Evolutionary conservation across 106 monocot genomes (phyloP), one percentile per base, ranked within the genome.

Genomic region (Gastrodia elata): DNA sequence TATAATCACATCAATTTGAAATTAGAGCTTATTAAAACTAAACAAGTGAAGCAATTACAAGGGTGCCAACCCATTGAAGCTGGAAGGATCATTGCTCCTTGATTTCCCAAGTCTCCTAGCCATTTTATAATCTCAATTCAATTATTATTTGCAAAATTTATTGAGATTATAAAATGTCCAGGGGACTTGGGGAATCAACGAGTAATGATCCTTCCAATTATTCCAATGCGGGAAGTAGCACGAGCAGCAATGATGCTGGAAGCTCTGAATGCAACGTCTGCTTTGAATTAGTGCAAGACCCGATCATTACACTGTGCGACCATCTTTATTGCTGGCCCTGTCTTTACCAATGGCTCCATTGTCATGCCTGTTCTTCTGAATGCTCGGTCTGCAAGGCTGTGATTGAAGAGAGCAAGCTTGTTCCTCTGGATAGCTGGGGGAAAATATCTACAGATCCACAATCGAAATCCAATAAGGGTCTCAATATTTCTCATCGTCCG

Each of bases 251-350:
- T 43, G 81, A 80, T 27, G 78, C 84, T 6, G 90, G 83, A 0
- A 82, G 77, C 33, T 94, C 90, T 37, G 85, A 87, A 48, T 90
- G 94, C 86, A 94, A 94, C 85, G 86, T 94, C 38, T 94, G 94
- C 76, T 84, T 90, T 25, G 94, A 94, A 18, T 69, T 86, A 28
- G 86, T 90, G 0, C 90, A 88, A 70, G 94, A 94, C 8, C 90
- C 88, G 2, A 81, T 94, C 9, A 82, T 90, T 15, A 90, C 94
- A 15, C 86, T 90, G 1, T 94, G 94, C 25, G 86, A 90, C 69
- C 90, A 94, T 48, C 86, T 91, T 33, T 90, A 82, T 79, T 94
- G 94, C 77, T 90, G 94, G 90, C 88, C 88, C 9, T 94, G 94
- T 68, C 82, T 94, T 27, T 88, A 90, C 79, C 67, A 84, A 64